Evolutionary conservation across 768 basidiomycete species (phyloP).

Genomic region (Neoboletus subvelutipes): DNA sequence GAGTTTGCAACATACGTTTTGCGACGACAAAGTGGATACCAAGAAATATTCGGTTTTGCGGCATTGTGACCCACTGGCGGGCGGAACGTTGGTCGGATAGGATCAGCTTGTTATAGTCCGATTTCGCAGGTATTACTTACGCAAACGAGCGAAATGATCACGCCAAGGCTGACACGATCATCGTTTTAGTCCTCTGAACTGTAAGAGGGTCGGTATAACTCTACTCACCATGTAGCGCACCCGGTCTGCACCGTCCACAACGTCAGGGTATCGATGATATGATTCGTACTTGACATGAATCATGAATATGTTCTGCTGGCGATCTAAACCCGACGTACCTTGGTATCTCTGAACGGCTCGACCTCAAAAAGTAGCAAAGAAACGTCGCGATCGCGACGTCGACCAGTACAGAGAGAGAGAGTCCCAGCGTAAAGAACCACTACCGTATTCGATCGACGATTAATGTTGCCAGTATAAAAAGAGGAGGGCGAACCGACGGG

Average conservation of each 20-base stretch:
- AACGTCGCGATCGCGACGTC: conserved; percentile 46
- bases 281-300: conserved; percentile 16
- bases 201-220: no score
- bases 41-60: conserved; percentile 24
- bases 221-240: conserved; percentile 13
- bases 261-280: no score
- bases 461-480: not conserved
- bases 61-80: conserved; percentile 21
- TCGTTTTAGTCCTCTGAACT: not conserved
- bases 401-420: conserved; percentile 43
- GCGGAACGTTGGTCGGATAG: not conserved
- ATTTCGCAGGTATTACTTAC: conserved; percentile 7
- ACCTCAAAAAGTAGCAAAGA: conserved; percentile 43
- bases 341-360: conserved; percentile 36
- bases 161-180: conserved; percentile 7
- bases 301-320: not conserved
- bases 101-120: not conserved
- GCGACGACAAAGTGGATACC: no score
- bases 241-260: no score
- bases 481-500: conserved; percentile 4
- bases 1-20: no score
- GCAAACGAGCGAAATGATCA: conserved; percentile 17
- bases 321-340: conserved; percentile 26
- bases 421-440: conserved; percentile 48
- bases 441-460: conserved; percentile 14